phyloP scores from a whole-genome alignment of 1,284 basidiomycete genomes.

The Cutaneotrichosporon sp. region DNA sequence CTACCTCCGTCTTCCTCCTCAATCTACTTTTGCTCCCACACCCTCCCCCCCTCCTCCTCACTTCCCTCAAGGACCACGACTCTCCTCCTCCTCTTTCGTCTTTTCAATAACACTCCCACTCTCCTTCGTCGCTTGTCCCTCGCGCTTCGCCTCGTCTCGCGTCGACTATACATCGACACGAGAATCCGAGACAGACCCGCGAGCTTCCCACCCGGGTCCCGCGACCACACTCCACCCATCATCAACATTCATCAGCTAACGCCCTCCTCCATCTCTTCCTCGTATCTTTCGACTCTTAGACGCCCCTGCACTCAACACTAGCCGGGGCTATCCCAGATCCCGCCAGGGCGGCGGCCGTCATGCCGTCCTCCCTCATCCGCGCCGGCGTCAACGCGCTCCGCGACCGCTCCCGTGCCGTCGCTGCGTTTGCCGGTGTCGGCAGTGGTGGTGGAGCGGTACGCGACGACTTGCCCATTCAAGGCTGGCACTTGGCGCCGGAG shows the following conservation, averaged over 20 bases:
- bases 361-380: slow-evolving; percentile 29
- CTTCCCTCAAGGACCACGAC: not conserved
- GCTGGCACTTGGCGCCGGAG: slow-evolving; percentile 12
- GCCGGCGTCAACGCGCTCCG: slow-evolving; percentile 24
- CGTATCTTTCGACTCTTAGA: not conserved
- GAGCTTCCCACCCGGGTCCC: not conserved
- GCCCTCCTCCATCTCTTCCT: not conserved
- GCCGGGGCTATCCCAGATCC: not conserved
- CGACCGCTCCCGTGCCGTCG: slow-evolving; percentile 26
- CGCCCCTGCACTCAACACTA: slow-evolving; percentile 4
- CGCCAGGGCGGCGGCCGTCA: slow-evolving; percentile 15
- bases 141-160: not conserved
- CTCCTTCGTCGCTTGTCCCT: slow-evolving; percentile 1
- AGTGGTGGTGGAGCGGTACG: slow-evolving; percentile 2
- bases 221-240: slow-evolving; percentile 1
- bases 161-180: slow-evolving; percentile 1
- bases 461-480: slow-evolving; percentile 11
- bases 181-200: not conserved
- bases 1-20: not conserved
- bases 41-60: not conserved
- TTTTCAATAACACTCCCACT: not conserved
- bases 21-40: not conserved
- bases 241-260: slow-evolving; percentile 3
- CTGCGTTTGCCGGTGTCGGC: slow-evolving; percentile 21
- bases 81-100: not conserved